A percentile compares a stretch with the other conserved stretches of the same genome.
phyloP scores from a whole-genome alignment of 2,329 filamentous ascomycete species.

The Neodidymelliopsis sp. region DNA sequence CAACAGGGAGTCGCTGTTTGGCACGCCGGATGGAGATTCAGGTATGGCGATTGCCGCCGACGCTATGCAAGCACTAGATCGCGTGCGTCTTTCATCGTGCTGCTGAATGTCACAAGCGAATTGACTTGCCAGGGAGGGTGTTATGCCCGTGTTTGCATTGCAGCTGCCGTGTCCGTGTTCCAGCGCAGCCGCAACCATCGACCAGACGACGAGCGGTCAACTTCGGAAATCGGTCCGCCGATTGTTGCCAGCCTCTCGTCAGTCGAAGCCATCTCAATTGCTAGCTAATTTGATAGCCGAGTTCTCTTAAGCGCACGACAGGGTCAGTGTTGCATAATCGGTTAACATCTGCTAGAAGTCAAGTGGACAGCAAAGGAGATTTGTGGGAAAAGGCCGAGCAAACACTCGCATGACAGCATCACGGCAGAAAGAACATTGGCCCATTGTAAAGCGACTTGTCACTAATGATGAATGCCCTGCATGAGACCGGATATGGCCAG shows the following conservation, averaged over 20 bases:
- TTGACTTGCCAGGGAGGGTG: slow-evolving; percentile 4
- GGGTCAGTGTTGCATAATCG: too few species aligned
- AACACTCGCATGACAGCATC: neutral
- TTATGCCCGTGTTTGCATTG: slow-evolving; percentile 4
- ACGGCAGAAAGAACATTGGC: neutral
- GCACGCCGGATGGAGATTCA: neutral
- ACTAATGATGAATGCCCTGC: neutral
- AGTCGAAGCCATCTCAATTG: neutral
- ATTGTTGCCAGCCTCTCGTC: neutral
- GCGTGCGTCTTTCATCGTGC: slow-evolving; percentile 3
- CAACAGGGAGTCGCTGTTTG: slow-evolving; percentile 1
- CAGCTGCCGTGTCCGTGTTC: neutral
- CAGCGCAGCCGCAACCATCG: neutral
- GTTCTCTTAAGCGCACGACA: neutral
- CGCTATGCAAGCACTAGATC: slow-evolving; percentile 4
- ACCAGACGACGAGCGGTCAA: slow-evolving; percentile 1
- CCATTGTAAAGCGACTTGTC: neutral
- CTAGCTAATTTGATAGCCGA: slow-evolving; percentile 1
- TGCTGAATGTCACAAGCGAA: slow-evolving; percentile 3
- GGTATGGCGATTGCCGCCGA: neutral
- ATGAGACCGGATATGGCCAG: slow-evolving; percentile 3
- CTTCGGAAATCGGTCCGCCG: slow-evolving; percentile 4
- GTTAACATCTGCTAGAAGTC: too few species aligned
- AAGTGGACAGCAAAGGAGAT: too few species aligned
- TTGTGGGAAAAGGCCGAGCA: too few species aligned